phyloP scores from a whole-genome alignment of 495 filamentous ascomycete genomes.

The Penicillium turbatum region DNA sequence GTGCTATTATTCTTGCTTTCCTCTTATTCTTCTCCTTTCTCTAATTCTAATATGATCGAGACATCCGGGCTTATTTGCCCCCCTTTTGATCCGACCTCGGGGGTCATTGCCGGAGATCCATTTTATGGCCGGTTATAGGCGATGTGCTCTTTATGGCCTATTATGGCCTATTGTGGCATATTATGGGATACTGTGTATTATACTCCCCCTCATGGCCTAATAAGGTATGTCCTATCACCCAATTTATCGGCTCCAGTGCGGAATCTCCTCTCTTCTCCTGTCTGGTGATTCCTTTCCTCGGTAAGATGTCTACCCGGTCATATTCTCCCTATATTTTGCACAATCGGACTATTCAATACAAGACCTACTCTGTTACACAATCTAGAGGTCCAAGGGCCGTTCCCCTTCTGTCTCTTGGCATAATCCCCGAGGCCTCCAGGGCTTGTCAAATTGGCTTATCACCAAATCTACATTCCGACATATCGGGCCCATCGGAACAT shows the following conservation, averaged over 20 bases:
- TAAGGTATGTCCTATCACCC: neutral
- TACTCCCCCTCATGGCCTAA: neutral
- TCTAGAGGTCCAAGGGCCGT: neutral
- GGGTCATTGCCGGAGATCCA: too few species aligned
- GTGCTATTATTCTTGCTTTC: too few species aligned
- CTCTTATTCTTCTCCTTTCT: too few species aligned
- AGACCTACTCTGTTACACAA: neutral
- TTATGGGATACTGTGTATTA: too few species aligned
- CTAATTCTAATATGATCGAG: too few species aligned
- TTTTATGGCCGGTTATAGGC: too few species aligned
- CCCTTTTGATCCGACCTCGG: too few species aligned
- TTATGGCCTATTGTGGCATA: too few species aligned
- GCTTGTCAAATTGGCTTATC: neutral
- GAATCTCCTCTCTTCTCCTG: neutral
- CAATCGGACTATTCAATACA: neutral
- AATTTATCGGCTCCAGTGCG: neutral
- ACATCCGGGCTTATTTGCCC: too few species aligned
- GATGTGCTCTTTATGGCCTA: neutral
- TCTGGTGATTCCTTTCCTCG: neutral
- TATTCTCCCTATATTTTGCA: neutral
- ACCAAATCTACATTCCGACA: neutral
- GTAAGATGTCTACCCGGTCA: neutral
- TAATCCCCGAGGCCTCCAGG: neutral
- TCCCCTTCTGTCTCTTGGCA: constrained; percentile 2
- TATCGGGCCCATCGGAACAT: neutral